phyloP scores from a whole-genome alignment of 257 asterid genomes.

The Oldenlandia corymbosa region DNA sequence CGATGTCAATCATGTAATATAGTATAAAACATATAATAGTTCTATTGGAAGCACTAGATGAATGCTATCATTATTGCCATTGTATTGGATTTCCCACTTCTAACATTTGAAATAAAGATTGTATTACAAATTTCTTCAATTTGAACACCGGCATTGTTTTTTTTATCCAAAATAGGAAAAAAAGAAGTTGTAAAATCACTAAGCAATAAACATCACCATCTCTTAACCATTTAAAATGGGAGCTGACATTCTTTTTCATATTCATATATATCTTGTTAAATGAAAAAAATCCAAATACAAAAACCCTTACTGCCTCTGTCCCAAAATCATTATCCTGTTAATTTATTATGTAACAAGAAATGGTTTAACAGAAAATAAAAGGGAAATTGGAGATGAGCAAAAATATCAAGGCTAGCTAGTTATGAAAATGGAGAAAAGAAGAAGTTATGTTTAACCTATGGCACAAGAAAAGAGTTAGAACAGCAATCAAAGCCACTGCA shows the following conservation, averaged over 20 bases:
- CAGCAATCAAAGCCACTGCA: slow-evolving; percentile 18
- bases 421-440: neutral
- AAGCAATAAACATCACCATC: neutral
- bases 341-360: too few species aligned
- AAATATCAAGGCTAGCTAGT: neutral
- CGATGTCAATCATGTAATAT: neutral
- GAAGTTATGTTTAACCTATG: slow-evolving; percentile 23
- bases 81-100: slow-evolving; percentile 1
- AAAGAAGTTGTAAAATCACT: neutral
- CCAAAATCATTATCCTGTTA: too few species aligned
- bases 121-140: neutral
- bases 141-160: neutral
- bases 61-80: neutral
- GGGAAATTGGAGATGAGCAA: neutral
- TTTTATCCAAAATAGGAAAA: too few species aligned
- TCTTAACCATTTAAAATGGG: neutral
- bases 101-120: neutral
- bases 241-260: neutral
- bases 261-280: neutral
- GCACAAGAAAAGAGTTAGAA: slow-evolving; percentile 25
- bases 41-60: slow-evolving; percentile 3
- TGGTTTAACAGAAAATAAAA: neutral
- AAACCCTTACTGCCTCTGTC: too few species aligned
- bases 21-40: slow-evolving; percentile 1
- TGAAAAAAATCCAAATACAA: neutral